These are phyloP conservation scores for Tardiomyces digboiensis DNA, from an alignment of 1,139 yeast species.

Conservation along the genomic window DNA sequence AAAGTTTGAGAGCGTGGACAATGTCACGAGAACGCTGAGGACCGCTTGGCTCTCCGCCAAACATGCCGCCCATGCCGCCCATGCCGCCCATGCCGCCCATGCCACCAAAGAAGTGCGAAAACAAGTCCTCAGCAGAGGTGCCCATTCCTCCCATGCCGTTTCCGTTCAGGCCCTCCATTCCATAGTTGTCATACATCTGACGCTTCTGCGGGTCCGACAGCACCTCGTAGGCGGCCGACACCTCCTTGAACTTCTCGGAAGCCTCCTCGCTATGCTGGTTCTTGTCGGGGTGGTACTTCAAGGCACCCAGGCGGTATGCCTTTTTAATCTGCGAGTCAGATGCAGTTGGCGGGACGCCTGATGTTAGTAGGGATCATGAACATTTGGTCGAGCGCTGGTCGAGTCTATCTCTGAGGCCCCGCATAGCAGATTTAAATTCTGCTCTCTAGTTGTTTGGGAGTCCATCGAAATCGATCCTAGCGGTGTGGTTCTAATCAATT, in stretches of 20 bases:
- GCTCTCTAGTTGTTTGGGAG: too few relatives aligned
- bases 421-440: too few relatives aligned
- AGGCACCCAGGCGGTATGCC: conserved; percentile 89
- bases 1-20: conserved; percentile 75
- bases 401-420: too few relatives aligned
- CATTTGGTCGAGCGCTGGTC: too few relatives aligned
- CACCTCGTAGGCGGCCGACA: conserved; percentile 75
- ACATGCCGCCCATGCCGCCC: conserved; percentile 30
- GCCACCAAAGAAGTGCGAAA: conserved; percentile 89
- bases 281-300: conserved; percentile 95
- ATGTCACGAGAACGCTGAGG: conserved; percentile 73
- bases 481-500: too few relatives aligned
- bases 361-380: too few relatives aligned
- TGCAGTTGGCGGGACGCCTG: conserved; percentile 64
- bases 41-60: conserved; percentile 63
- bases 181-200: conserved; percentile 79
- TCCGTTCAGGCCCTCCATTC: conserved; percentile 84
- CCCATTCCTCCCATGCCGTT: conserved; percentile 76
- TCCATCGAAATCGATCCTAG: too few relatives aligned
- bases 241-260: conserved; percentile 91
- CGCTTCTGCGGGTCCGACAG: conserved; percentile 84
- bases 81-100: conserved; percentile 32
- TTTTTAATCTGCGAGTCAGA: conserved; percentile 81
- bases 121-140: conserved; percentile 70
- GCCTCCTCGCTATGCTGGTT: conserved; percentile 78